phyloP scores from a whole-genome alignment of 1,284 basidiomycete genomes.

The Rugosomyces carneus region DNA sequence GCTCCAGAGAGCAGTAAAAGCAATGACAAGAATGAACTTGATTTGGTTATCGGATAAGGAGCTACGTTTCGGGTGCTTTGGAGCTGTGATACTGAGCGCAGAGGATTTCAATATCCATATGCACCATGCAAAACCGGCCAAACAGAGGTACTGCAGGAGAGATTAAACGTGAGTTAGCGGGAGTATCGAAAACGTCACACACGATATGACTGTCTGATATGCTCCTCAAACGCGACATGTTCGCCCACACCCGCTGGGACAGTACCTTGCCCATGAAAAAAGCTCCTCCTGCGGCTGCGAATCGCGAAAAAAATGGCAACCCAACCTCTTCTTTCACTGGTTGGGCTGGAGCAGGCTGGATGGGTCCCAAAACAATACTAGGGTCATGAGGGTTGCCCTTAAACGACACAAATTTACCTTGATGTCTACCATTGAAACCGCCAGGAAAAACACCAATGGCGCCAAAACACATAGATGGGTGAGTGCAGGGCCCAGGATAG shows the following conservation, averaged over 20 bases:
- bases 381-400: not conserved
- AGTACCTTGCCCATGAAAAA: constrained; percentile 17
- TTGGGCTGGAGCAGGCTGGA: constrained; percentile 11
- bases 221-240: constrained; percentile 16
- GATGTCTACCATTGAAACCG: constrained; percentile 30
- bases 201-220: constrained; percentile 30
- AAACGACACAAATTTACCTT: constrained; percentile 10
- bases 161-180: not conserved
- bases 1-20: constrained; percentile 32
- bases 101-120: constrained; percentile 23
- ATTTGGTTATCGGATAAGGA: constrained; percentile 18
- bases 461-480: constrained; percentile 51
- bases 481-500: constrained; percentile 50
- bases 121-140: constrained; percentile 27
- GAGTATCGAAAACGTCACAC: constrained; percentile 5
- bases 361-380: not conserved
- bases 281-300: constrained; percentile 11
- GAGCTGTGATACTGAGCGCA: constrained; percentile 8
- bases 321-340: constrained; percentile 5
- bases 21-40: constrained; percentile 28
- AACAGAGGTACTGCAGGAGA: constrained; percentile 26
- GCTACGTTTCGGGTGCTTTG: constrained; percentile 8
- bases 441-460: constrained; percentile 46
- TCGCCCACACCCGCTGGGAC: constrained; percentile 22
- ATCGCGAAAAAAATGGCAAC: constrained; percentile 9